phyloP scores from a whole-genome alignment of 257 asterid species.

The Ocimum tenuiflorum region DNA sequence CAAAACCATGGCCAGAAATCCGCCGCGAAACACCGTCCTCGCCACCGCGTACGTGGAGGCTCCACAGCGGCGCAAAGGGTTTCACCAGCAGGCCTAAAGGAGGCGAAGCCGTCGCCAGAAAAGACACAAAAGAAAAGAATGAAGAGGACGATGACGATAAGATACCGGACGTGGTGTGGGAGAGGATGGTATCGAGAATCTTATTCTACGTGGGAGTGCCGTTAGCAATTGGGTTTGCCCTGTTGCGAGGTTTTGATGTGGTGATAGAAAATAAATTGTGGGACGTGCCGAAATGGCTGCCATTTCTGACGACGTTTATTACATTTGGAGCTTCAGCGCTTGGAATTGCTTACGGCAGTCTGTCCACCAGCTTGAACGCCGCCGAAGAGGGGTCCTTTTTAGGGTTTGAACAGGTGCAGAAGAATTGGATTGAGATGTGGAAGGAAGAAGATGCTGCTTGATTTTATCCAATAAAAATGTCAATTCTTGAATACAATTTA shows the following conservation, averaged over 20 bases:
- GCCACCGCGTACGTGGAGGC: slow-evolving; percentile 29
- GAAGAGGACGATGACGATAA: slow-evolving; percentile 44
- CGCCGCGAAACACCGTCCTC: slow-evolving; percentile 11
- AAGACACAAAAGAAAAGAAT: too few relatives aligned
- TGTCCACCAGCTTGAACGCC: slow-evolving; percentile 65
- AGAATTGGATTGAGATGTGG: slow-evolving; percentile 82
- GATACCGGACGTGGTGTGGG: slow-evolving; percentile 53
- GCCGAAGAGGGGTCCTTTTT: slow-evolving; percentile 53
- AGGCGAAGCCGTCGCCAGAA: slow-evolving; percentile 16
- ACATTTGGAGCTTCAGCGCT: slow-evolving; percentile 67
- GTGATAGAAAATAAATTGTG: slow-evolving; percentile 24
- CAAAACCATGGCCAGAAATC: slow-evolving; percentile 19
- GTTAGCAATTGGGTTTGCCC: slow-evolving; percentile 33
- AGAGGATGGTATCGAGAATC: slow-evolving; percentile 57
- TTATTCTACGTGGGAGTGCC: slow-evolving; percentile 57
- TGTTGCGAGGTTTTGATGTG: slow-evolving; percentile 33
- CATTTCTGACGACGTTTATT: slow-evolving; percentile 44
- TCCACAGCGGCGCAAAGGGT: slow-evolving; percentile 49
- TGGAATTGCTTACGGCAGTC: slow-evolving; percentile 64
- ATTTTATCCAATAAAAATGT: too few relatives aligned
- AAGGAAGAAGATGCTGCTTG: slow-evolving; percentile 39
- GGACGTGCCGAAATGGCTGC: slow-evolving; percentile 57
- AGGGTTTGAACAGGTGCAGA: slow-evolving; percentile 64
- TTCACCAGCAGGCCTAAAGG: slow-evolving; percentile 22
- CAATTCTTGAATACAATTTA: too few relatives aligned